Conservation (phyloP, 2,329 filamentous ascomycete species). For the Fusarium longipes region DNA sequence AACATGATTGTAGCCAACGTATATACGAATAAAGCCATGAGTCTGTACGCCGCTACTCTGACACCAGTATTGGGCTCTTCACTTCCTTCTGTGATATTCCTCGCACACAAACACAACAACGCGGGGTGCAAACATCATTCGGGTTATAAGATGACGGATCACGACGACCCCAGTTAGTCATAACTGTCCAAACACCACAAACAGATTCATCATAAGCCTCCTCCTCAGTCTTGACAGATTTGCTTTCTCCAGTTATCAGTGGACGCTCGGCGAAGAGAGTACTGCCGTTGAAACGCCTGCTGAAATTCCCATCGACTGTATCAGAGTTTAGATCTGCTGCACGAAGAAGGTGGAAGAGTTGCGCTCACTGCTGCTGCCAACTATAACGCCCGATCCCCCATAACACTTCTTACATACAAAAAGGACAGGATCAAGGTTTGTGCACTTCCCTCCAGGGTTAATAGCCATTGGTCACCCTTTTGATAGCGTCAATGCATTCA, state of each 20-base stretch:
- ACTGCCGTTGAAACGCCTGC: not conserved
- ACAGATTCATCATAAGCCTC: constrained; percentile 22
- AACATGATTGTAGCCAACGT: constrained; percentile 1
- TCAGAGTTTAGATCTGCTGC: not conserved
- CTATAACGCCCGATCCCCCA: not conserved
- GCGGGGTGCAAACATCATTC: constrained; percentile 14
- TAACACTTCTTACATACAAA: constrained; percentile 12
- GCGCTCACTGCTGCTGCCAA: not conserved
- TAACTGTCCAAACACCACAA: constrained; percentile 22
- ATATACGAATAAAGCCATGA: not conserved
- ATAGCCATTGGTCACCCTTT: not conserved
- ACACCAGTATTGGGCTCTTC: constrained; percentile 13
- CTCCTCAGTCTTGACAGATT: constrained; percentile 7
- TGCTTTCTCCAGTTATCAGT: not conserved
- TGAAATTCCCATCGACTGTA: constrained; percentile 9
- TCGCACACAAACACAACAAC: constrained; percentile 19
- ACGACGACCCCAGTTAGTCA: constrained; percentile 24
- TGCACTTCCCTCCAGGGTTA: not conserved
- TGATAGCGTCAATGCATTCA: constrained; percentile 13
- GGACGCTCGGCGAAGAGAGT: constrained; percentile 7
- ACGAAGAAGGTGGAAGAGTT: not conserved
- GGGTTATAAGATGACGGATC: not conserved
- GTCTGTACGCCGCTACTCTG: constrained; percentile 1
- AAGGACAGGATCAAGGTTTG: not conserved
- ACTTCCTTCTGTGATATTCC: constrained; percentile 21